Conservation (phyloP, 495 filamentous ascomycete species). For the Penicillium dipodomyicola region DNA sequence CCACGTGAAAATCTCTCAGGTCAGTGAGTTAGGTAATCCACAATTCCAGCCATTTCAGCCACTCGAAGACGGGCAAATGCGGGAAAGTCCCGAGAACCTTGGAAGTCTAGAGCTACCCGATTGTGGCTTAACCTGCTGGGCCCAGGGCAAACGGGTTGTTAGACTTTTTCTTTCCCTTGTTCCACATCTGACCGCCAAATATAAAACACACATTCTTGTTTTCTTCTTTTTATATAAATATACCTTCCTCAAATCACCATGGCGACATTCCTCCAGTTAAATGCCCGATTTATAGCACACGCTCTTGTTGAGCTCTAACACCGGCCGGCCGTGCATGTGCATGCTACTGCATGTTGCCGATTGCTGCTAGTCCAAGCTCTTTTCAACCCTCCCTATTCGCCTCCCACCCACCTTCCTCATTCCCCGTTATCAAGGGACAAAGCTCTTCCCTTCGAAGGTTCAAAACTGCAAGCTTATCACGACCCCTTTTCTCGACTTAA, state of each 20-base stretch:
- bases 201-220: constrained; percentile 12
- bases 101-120: background rate
- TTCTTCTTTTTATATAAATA: constrained; percentile 9
- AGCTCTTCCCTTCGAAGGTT: constrained; percentile 5
- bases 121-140: background rate
- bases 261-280: constrained; percentile 28
- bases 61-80: background rate
- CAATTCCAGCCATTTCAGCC: constrained; percentile 3
- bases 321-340: constrained; percentile 14
- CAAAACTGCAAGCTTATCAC: constrained; percentile 29
- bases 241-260: constrained; percentile 12
- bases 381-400: constrained; percentile 20
- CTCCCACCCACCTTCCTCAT: constrained; percentile 4
- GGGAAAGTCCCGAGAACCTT: background rate
- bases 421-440: constrained; percentile 1
- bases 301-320: constrained; percentile 23
- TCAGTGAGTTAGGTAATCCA: background rate
- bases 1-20: constrained; percentile 2
- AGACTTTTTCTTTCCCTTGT: constrained; percentile 7
- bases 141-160: background rate
- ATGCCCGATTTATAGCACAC: constrained; percentile 27
- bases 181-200: constrained; percentile 6
- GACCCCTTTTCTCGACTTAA: constrained; percentile 12
- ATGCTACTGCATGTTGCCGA: constrained; percentile 19
- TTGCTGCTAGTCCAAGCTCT: constrained; percentile 14